Conservation (phyloP, 345 rosid species). For the Hypericum androsaemum region DNA sequence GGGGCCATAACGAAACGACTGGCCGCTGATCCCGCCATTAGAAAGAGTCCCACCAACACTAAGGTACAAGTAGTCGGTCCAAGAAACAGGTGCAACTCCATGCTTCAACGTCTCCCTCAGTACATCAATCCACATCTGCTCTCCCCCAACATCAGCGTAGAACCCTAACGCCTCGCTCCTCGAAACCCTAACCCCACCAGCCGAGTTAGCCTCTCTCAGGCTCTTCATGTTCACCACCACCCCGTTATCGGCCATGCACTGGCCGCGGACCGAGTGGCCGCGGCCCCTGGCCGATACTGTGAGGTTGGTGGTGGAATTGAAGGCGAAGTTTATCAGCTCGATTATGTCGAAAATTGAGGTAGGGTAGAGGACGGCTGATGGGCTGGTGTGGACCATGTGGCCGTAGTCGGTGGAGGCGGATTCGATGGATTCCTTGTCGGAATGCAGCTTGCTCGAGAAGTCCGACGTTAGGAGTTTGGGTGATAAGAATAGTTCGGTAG, state of each 20-base stretch:
- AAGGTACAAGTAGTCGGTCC: constrained; percentile 27
- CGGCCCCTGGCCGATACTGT: constrained; percentile 23
- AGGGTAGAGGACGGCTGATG: too few relatives aligned
- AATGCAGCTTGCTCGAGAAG: too few relatives aligned
- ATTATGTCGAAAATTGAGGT: too few relatives aligned
- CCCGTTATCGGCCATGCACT: constrained; percentile 19
- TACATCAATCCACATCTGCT: constrained; percentile 22
- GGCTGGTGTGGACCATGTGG: too few relatives aligned
- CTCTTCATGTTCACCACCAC: constrained; percentile 22
- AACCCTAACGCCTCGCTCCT: neutral
- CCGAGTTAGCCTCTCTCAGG: constrained; percentile 12
- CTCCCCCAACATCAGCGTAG: constrained; percentile 16
- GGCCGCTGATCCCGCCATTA: constrained; percentile 28
- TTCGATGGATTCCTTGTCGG: too few relatives aligned
- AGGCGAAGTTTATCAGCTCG: too few relatives aligned
- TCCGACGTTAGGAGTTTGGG: too few relatives aligned
- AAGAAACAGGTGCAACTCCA: constrained; percentile 24
- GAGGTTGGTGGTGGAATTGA: neutral
- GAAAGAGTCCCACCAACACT: constrained; percentile 28
- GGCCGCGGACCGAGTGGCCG: constrained; percentile 26
- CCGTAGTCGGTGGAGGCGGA: too few relatives aligned
- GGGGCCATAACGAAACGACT: constrained; percentile 27
- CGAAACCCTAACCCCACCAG: constrained; percentile 4
- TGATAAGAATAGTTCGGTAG: too few relatives aligned
- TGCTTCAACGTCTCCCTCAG: constrained; percentile 16